Conservation (phyloP, 106 monocot species). For the Platanthera zijinensis region DNA sequence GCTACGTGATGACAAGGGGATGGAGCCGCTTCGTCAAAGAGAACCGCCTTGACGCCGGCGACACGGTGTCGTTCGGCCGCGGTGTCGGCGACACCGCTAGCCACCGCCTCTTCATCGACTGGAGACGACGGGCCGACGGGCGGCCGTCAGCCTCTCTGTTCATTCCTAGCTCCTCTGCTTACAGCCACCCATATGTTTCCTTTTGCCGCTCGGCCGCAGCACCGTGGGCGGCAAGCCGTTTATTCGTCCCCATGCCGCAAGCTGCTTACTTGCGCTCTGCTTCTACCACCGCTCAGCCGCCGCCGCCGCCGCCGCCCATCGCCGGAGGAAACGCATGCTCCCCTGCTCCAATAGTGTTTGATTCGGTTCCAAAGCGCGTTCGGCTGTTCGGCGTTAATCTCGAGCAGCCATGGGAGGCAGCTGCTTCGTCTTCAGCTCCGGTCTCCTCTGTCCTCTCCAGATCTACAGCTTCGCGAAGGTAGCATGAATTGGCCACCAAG, state of each 20-base stretch:
- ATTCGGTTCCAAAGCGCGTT: slow-evolving; percentile 10
- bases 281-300: background rate
- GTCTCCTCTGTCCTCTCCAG: background rate
- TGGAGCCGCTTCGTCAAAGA: slow-evolving; percentile 52
- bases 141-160: too few relatives aligned
- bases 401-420: background rate
- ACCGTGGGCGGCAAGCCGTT: background rate
- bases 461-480: background rate
- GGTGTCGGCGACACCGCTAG: slow-evolving; percentile 21
- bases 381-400: slow-evolving; percentile 22
- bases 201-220: background rate
- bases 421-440: background rate
- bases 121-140: slow-evolving; percentile 21
- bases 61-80: slow-evolving; percentile 39
- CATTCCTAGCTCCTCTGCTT: background rate
- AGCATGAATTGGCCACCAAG: too few relatives aligned
- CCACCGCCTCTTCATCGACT: slow-evolving; percentile 39
- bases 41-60: slow-evolving; percentile 42
- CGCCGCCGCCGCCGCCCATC: background rate
- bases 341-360: background rate
- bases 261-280: background rate
- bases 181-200: background rate
- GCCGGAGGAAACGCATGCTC: too few relatives aligned
- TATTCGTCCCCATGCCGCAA: background rate
- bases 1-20: slow-evolving; percentile 77